Evolutionary conservation across 176 grass and related monocot genomes (phyloP), one percentile per base, ranked within the genome.

Genomic region (Aegilops tauschii): DNA sequence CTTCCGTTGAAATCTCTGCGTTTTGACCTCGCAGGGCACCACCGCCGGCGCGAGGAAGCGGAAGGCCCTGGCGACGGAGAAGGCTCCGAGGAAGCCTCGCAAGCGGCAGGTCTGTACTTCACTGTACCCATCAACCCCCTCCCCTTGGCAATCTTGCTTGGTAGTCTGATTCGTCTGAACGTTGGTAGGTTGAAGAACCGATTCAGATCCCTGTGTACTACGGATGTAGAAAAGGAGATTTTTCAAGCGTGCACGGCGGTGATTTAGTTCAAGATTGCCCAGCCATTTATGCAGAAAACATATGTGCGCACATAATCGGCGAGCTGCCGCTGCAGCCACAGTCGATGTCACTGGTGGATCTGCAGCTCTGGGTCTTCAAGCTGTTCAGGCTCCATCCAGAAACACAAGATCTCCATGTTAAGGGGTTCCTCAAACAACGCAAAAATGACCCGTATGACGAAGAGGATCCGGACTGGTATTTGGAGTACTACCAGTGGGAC

Each of bases 1-100:
- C 1, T 25, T 62, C 4, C 18, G 68, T 21, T 80, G 59, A 45
- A 11, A 61, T 17, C 17, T 17, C n/a, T 31, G 6, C 18, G 2
- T 4, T 81, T 17, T 29, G 23, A 32, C 9, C 79, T 34, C 1
- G 29, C 80, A 69, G 64, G 80, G 42, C 4, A 18, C 40, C 4
- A 10, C 62, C 65, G 65, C 28, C 65, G 64, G 80, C 44, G 17
- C 5, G 44, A 68, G 80, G 65, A 66, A 82, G 80, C 65, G 80
- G 61, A 82, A 82, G 39, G 29, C 27, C 34, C 12, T 58, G 40
- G 79, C 28, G 25, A 42, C 37, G 14, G 79, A 62, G 25, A 58
- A 58, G 54, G 54, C 18, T 8, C 40, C 63, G 40, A 42, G 27
- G 40, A 81, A 67, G 61, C 13, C 27, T 9, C n/a, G 9, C 21